Base-by-base conservation (phyloP, 73 alveolate genomes). In the Tetrahymena malaccensis region DNA sequence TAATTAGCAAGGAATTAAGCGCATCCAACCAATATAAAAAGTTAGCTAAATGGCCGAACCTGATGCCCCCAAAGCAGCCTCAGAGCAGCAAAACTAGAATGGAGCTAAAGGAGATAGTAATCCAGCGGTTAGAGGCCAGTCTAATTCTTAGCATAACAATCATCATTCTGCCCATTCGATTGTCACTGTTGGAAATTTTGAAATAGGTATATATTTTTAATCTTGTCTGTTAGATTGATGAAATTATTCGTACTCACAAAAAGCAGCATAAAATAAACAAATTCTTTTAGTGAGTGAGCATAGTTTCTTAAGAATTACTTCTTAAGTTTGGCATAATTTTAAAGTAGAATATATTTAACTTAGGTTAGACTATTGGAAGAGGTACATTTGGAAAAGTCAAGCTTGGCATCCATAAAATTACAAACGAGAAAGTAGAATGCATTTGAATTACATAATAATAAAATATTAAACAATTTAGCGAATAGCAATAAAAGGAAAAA, bases 371-470 rank as follows among this genome's bases (percentile, higher is more conserved):
- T n/a, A 95, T 98, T 56, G 99, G 99, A 35, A 96, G 98, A 95
- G 99, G 99, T 27, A 98, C 99, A 43, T 98, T 98, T 96, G 99
- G 99, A 83, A 98, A 98, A 96, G 99, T 98, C 44, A 98, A 98
- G 96, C 85, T 98, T 94, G 99, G 99, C 13, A 84, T 96, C 43
- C 99, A 97, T 85, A 97, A 96, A 95, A 85, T 96, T 33, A 98
- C 99, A 37, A 96, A 96, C n/a, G 99, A 98, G 94, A 98, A 98
- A 96, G 99, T 98, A 85, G 89, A 70, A 70, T 70, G 89, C 89
- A 27, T 70, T 70, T 70, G 89, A 70, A n/a, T 19, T 70, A 27
- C 10, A 12, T 27, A 17, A 70, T 0, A 19, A n/a, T 27, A 27
- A 70, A 27, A 11, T 27, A 27, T 70, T 70, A 11, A 70, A 70